These are phyloP conservation scores for Mycena rosella DNA, from an alignment of 768 basidiomycete species.

Conservation along the genomic window DNA sequence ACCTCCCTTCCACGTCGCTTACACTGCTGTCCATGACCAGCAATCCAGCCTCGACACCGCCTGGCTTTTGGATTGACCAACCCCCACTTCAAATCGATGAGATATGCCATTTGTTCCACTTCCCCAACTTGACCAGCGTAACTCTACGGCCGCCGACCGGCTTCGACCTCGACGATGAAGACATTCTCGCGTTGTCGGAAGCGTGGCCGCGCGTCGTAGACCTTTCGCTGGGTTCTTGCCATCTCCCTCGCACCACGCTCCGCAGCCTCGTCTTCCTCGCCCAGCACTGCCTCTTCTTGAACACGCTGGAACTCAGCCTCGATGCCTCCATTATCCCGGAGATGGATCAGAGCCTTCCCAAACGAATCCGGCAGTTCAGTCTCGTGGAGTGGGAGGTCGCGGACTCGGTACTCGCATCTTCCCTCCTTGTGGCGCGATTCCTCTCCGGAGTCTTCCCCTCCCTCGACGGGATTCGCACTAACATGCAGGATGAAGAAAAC, in stretches of 20 bases:
- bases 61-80: neutral
- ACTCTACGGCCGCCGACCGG: neutral
- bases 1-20: too few relatives aligned
- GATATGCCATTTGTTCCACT: neutral
- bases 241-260: slow-evolving; percentile 1
- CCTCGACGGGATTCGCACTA: neutral
- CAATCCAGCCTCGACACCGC: too few relatives aligned
- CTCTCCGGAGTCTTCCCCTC: neutral
- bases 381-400: neutral
- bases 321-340: neutral
- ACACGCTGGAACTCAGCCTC: neutral
- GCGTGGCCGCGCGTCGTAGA: neutral
- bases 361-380: neutral
- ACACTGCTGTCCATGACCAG: too few relatives aligned
- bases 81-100: neutral
- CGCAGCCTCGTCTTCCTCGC: neutral
- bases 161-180: neutral
- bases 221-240: neutral
- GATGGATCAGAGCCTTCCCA: neutral
- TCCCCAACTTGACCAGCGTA: neutral
- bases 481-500: neutral
- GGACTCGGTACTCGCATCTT: neutral
- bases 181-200: neutral
- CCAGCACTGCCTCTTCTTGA: neutral
- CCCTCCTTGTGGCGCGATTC: neutral